Base-by-base conservation (phyloP, 768 basidiomycete genomes). In the Pluteus cervinus region DNA sequence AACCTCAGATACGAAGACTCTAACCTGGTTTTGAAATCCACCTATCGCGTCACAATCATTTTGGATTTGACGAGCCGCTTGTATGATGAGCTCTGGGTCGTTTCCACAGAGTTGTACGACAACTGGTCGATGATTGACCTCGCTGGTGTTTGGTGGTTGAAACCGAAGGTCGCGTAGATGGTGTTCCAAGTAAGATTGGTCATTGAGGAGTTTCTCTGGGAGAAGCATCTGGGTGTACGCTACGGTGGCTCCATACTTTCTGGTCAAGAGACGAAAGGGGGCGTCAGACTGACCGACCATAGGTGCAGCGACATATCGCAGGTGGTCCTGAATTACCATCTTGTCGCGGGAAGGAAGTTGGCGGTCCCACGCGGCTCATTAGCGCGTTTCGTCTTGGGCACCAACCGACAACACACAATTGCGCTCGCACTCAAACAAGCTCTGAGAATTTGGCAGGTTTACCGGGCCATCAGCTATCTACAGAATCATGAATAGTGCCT, bases 251-350 rank as follows among this genome's bases (percentile, higher is more conserved):
- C 80, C 79, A 55, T 86, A 69, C 42, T 61, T 63, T 38, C 73
- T 68, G 3, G 73, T 72, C 36, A 87, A 68, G 9, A 73, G 45
- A 23, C 86, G 70, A 49, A 86, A 88, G 1, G 86, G 81, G 0
- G 81, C 66, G 47, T 89, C 86, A 18, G 82, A 85, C 51, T 86
- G 85, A 41, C 83, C 79, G 40, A 88, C 73, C 84, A 86, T 86
- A 3, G 83, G 84, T 5, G 84, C 83, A 5, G 79, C 68, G 37
- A 85, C 69, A 40, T 57, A 66, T 16, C 56, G 56, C 20, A 73
- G 48, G 41, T 65, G 16, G 7, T 40, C 44, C 10, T 21, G 29
- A 21, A 50, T 32, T 48, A 56, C 51, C 7, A 17, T 31, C 24
- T 33, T 20, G 22, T n/a, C n/a, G n/a, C n/a, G n/a, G n/a, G n/a